Base-by-base conservation (phyloP, 2,329 filamentous ascomycete genomes). In the Aspergillus sp. region DNA sequence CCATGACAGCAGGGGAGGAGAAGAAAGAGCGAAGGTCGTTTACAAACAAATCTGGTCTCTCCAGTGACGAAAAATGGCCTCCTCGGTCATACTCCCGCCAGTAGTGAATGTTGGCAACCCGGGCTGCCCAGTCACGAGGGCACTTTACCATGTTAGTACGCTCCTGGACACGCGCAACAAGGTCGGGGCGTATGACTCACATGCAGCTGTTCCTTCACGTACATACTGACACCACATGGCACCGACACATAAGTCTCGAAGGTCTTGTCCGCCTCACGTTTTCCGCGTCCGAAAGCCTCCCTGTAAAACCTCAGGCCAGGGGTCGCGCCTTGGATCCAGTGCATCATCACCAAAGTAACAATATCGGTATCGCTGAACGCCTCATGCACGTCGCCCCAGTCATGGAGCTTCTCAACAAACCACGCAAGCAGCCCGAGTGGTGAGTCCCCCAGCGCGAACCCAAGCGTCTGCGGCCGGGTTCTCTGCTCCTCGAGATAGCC, bases 391-490 rank as follows among this genome's bases (percentile, higher is more conserved):
- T 51, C 48, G 23, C 23, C 31, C 47, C 64, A 68, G 11, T 59
- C 52, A 23, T 65, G 59, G 7, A 73, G 57, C 50, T 66, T 66
- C 51, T 72, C 69, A 19, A 64, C 63, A 55, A 73, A 70, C 71
- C 71, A 73, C 38, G 71, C 71, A 7, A 72, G 65, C 25, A 73
- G 53, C 2, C 70, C 71, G 15, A 72, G 54, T 0, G 71, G 72
- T 15, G 65, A 69, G 46, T 74, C 72, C 8, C 66, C 66, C 47
- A 74, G 49, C 28, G 63, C 69, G 34, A 63, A 63, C 2, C 65
- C 67, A 7, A 72, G 58, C 28, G 66, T 70, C 23, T 68, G 65
- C 7, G 72, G 72, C 9, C 66, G 62, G 1, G 61, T 64, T 28
- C 48, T 60, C 48, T 64, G 64, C 25, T 59, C 49, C 43, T 61